A percentile compares a stretch with the other conserved stretches of the same genome.
These are phyloP conservation scores for Puccinia polysora DNA, from an alignment of 1,284 basidiomycete species.

Conservation along the genomic window DNA sequence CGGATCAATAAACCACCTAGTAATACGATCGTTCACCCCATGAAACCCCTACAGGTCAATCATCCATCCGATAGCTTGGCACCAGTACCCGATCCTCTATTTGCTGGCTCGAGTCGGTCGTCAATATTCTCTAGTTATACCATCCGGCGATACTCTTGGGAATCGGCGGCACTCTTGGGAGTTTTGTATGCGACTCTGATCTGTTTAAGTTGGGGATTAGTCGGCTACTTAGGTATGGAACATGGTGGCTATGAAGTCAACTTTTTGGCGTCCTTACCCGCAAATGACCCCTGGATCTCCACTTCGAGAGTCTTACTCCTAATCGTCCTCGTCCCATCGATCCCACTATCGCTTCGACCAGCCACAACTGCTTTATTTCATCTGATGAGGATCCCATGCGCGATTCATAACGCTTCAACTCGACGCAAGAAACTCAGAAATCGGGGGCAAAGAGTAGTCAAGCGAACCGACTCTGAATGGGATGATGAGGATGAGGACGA, in stretches of 20 bases:
- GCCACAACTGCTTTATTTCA: slow-evolving; percentile 43
- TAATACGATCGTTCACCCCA: slow-evolving; percentile 24
- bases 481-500: slow-evolving; percentile 42
- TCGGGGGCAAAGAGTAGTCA: neutral
- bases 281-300: slow-evolving; percentile 47
- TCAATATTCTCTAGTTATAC: slow-evolving; percentile 45
- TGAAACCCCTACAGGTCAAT: slow-evolving; percentile 13
- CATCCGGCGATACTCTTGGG: slow-evolving; percentile 48
- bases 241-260: slow-evolving; percentile 46
- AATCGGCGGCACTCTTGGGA: slow-evolving; percentile 47
- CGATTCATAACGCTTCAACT: slow-evolving; percentile 31
- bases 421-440: slow-evolving; percentile 29
- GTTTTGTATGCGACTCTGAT: slow-evolving; percentile 45
- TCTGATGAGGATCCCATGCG: slow-evolving; percentile 36
- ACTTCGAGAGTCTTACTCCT: slow-evolving; percentile 47
- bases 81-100: neutral
- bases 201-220: slow-evolving; percentile 49
- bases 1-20: slow-evolving; percentile 33
- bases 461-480: slow-evolving; percentile 27
- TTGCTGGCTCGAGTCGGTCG: neutral
- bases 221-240: slow-evolving; percentile 48
- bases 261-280: slow-evolving; percentile 48
- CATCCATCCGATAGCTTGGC: neutral
- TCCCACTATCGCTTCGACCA: slow-evolving; percentile 43
- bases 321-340: slow-evolving; percentile 44